Evolutionary conservation across 2,329 filamentous ascomycete species (phyloP).

Genomic region (Fusarium torreyae): DNA sequence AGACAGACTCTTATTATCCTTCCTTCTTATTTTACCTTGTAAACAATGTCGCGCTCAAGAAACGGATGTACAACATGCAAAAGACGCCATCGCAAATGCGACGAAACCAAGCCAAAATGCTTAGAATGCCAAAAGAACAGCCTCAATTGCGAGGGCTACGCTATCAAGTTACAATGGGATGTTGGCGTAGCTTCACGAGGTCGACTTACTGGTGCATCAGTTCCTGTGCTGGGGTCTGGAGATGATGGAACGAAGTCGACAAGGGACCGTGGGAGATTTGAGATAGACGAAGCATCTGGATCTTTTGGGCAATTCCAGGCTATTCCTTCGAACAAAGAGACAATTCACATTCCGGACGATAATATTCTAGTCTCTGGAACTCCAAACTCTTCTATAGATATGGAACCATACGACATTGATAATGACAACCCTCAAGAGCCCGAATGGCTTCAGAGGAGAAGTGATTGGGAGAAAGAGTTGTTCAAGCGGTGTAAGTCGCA

Average conservation of each 20-base stretch:
- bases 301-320: slow-evolving; percentile 5
- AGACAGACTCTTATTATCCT: background rate
- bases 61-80: slow-evolving; percentile 41
- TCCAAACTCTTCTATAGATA: background rate
- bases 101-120: slow-evolving; percentile 37
- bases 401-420: too few relatives aligned
- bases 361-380: background rate
- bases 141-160: slow-evolving; percentile 34
- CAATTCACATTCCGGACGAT: background rate
- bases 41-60: slow-evolving; percentile 38
- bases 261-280: too few relatives aligned
- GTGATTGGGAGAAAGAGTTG: background rate
- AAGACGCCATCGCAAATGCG: slow-evolving; percentile 42
- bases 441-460: slow-evolving; percentile 4
- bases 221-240: slow-evolving; percentile 1
- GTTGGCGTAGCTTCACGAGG: slow-evolving; percentile 35
- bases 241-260: background rate
- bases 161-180: slow-evolving; percentile 35
- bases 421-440: background rate
- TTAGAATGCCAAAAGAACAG: slow-evolving; percentile 26
- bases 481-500: slow-evolving; percentile 19
- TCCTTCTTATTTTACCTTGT: background rate
- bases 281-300: background rate
- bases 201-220: slow-evolving; percentile 14
- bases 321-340: too few relatives aligned